Conservation (phyloP, 306 rosid genomes). For the Elaeagnus macrophylla region DNA sequence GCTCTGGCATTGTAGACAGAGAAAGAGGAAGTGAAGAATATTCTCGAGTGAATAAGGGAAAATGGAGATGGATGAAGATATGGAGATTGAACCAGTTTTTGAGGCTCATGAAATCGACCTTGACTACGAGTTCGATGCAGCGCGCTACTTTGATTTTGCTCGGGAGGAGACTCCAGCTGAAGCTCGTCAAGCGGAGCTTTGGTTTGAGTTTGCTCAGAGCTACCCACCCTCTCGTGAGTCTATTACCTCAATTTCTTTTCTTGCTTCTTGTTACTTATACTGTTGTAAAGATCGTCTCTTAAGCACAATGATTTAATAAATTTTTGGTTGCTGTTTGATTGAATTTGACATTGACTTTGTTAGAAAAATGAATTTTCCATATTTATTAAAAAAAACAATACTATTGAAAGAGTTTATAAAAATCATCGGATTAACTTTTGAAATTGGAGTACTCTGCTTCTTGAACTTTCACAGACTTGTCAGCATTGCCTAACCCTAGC, state of each 20-base stretch:
- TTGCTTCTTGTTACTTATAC: neutral
- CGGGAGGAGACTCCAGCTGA: conserved; percentile 39
- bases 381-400: no score
- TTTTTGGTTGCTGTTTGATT: neutral
- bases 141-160: conserved; percentile 36
- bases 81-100: conserved; percentile 42
- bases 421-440: no score
- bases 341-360: neutral
- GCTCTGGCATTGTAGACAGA: conserved; percentile 12
- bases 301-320: neutral
- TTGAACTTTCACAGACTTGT: no score
- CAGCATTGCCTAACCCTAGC: no score
- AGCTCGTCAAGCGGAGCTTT: conserved; percentile 40
- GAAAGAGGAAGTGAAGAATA: neutral
- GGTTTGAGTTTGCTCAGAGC: conserved; percentile 43
- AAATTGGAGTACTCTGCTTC: no score
- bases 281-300: neutral
- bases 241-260: neutral
- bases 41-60: conserved; percentile 7
- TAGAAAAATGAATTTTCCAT: neutral
- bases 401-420: no score
- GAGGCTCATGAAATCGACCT: conserved; percentile 43
- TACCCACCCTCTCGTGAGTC: conserved; percentile 58
- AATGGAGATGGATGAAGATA: conserved; percentile 33
- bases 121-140: conserved; percentile 48